Base-by-base conservation (phyloP, 768 basidiomycete genomes). In the Amanita polypyramis region DNA sequence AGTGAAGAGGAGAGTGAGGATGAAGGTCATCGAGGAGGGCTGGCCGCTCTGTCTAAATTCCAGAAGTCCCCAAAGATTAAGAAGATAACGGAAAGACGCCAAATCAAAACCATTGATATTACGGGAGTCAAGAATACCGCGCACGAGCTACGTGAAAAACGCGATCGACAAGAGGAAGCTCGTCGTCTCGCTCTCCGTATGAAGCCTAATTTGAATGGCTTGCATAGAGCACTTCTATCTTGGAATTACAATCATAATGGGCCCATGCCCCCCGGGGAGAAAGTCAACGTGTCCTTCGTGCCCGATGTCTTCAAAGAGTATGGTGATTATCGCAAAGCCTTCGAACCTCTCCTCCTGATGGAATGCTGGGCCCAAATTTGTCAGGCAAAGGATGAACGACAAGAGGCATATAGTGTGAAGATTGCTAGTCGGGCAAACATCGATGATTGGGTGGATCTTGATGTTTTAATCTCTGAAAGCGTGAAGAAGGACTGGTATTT, bases 351-450 rank as follows among this genome's bases (percentile, higher is more conserved):
- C 12, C 67, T 98, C 21, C 65, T 93, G 15, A 67, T 88, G 50
- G 96, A 99, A 64, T 82, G 88, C 52, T 97, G 96, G 94, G 79
- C 84, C 23, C 90, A 95, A 59, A 75, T 95, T 19, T 58, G 72
- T 6, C 79, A 88, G 54, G 80, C 89, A 4, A 90, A 88, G 59
- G 82, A 86, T 43, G 81, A 84, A 47, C 52, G 50, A 6, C 70
- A 66, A 39, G 74, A 80, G 5, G 60, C 62, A 1, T 76, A 80
- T 55, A 68, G 74, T 20, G 80, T 79, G 63, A 81, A 77, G 51
- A 73, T 98, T 35, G 71, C 68, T 21, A 76, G 78, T 12, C 80
- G 86, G 14, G 76, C 76, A 51, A 86, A 79, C 58, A 75, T 79
- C 6, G 88, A 93, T 57, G 80, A 85, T 51, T 97, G 86, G 73